A percentile compares a stretch with the other conserved stretches of the same genome.
Evolutionary conservation across 2,329 filamentous ascomycete genomes (phyloP).

Genomic region (Nemania diffusa): DNA sequence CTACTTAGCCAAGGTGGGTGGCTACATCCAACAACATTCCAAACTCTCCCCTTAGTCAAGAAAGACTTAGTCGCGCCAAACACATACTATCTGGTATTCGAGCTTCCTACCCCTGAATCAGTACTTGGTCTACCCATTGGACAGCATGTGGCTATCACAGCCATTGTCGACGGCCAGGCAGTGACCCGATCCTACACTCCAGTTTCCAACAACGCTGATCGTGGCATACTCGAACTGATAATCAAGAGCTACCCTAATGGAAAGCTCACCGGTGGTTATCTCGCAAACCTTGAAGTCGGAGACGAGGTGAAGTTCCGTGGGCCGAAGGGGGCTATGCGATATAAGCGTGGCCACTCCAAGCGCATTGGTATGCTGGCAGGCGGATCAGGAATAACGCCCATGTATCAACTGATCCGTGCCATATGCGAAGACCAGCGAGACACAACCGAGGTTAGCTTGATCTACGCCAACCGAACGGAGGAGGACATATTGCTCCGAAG

Average conservation of each 20-base stretch:
- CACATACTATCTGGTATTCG: conserved; percentile 60
- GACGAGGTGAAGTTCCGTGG: conserved; percentile 64
- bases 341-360: conserved; percentile 55
- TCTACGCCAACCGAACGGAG: conserved; percentile 69
- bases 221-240: conserved; percentile 61
- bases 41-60: conserved; percentile 56
- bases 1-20: conserved; percentile 57
- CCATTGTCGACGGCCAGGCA: conserved; percentile 56
- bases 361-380: conserved; percentile 67
- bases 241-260: conserved; percentile 64
- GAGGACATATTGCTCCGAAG: conserved; percentile 67
- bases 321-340: conserved; percentile 67
- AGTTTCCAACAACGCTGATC: conserved; percentile 61
- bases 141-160: conserved; percentile 65
- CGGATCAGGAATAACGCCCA: conserved; percentile 63
- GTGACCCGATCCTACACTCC: conserved; percentile 66
- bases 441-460: conserved; percentile 63
- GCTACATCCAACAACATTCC: conserved; percentile 61
- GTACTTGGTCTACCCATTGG: conserved; percentile 66
- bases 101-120: conserved; percentile 56
- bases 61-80: conserved; percentile 56
- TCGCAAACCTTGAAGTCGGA: conserved; percentile 58
- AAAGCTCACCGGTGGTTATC: conserved; percentile 60
- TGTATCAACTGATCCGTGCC: conserved; percentile 71
- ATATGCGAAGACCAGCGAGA: conserved; percentile 71